A percentile compares a stretch with the other conserved stretches of the same genome.
These are phyloP conservation scores for Leishmania martiniquensis DNA, from an alignment of 208 protist species.

Conservation along the genomic window DNA sequence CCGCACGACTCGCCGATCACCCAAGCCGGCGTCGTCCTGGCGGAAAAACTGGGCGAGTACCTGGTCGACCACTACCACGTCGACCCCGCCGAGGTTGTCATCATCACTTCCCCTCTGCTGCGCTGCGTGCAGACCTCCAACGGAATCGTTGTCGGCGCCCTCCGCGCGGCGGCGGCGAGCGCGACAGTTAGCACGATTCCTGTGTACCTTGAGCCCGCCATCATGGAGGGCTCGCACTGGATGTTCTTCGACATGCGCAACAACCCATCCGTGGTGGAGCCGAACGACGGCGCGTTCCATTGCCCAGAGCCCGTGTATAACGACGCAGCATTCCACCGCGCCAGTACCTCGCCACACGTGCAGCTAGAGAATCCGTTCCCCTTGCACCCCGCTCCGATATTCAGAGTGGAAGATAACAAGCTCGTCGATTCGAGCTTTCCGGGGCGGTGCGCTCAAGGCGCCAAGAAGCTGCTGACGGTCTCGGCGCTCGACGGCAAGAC, in stretches of 20 bases:
- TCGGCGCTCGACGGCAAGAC: slow-evolving; percentile 43
- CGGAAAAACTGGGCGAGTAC: slow-evolving; percentile 44
- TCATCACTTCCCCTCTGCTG: slow-evolving; percentile 50
- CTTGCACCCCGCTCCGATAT: slow-evolving; percentile 34
- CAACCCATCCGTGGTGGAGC: slow-evolving; percentile 31
- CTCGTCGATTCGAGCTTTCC: slow-evolving; percentile 41
- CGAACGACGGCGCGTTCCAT: slow-evolving; percentile 20
- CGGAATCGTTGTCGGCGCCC: slow-evolving; percentile 39
- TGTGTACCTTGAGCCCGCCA: slow-evolving; percentile 46
- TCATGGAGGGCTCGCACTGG: slow-evolving; percentile 54
- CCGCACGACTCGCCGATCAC: slow-evolving; percentile 74
- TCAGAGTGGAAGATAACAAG: slow-evolving; percentile 24
- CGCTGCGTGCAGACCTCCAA: slow-evolving; percentile 60
- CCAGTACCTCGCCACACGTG: slow-evolving; percentile 37
- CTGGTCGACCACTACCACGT: slow-evolving; percentile 29
- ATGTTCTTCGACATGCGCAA: slow-evolving; percentile 46
- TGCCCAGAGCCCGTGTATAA: slow-evolving; percentile 44
- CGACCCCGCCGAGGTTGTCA: slow-evolving; percentile 23
- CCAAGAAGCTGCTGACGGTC: slow-evolving; percentile 19
- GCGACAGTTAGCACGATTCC: slow-evolving; percentile 17
- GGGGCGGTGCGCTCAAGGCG: slow-evolving; percentile 29
- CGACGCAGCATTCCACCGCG: slow-evolving; percentile 31
- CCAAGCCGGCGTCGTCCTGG: slow-evolving; percentile 46
- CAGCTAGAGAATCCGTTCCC: slow-evolving; percentile 35
- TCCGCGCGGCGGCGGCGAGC: slow-evolving; percentile 10